Base-by-base conservation (phyloP, 164 flowering plant species). In the Tetrastigma voinierianum region DNA sequence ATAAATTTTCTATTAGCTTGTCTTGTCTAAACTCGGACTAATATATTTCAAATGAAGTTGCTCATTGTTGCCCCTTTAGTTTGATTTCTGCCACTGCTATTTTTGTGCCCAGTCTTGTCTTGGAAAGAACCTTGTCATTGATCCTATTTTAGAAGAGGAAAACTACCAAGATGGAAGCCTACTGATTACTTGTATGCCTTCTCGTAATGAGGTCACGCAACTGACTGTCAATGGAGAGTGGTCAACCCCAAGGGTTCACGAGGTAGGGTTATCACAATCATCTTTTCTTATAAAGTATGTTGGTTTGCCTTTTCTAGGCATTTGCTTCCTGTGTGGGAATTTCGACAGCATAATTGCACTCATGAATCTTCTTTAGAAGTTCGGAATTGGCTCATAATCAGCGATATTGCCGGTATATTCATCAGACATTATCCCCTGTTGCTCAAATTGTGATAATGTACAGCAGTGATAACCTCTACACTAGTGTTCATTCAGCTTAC, bases 201-300 rank as follows among this genome's bases (percentile, higher is more conserved):
- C 97, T 25, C 96, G 96, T 21, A 82, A 87, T 61, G 99, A 92
- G 78, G 88, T 95, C 64, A 95, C 99, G 52, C 98, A 95, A 62
- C 83, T 95, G 69, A 80, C 89, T 46, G 57, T 95, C 24, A 86
- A 97, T 0, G 98, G 98, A 53, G 97, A 90, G 70, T 95, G 99
- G 98, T 84, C 99, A 23, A 80, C 94, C 6, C 79, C 96, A 49
- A 86, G 85, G 68, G 73, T 92, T 63, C 78, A 89, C 44, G 94
- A 95, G 99, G 99, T 90, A 82, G 70, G 67, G 17, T 18, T 14
- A 24, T 32, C 40, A 25, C 40, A 32, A 7, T 32, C 7, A 32
- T 32, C 40, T 32, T 32, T 32, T 32, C 40, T 32, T 32, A 32
- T 32, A 32, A 32, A 32, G 6, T 32, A 32, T 32, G 58, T 7